phyloP scores from a whole-genome alignment of 345 rosid species.

The Excoecaria cochinchinensis region DNA sequence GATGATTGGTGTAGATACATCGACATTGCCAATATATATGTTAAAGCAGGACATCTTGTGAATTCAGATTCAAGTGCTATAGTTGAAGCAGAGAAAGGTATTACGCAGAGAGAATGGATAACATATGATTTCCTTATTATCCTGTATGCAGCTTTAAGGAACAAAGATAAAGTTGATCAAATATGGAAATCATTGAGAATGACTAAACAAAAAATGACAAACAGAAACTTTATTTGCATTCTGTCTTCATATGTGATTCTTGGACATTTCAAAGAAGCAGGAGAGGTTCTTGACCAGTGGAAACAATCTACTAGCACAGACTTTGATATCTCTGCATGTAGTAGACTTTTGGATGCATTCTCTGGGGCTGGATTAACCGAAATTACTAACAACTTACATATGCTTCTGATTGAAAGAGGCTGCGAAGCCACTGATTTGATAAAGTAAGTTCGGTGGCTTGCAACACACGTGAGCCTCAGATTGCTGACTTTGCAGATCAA shows the following conservation, averaged over 20 bases:
- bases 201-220: conserved; percentile 85
- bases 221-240: conserved; percentile 72
- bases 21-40: conserved; percentile 50
- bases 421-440: conserved; percentile 8
- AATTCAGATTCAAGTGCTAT: conserved; percentile 44
- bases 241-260: conserved; percentile 75
- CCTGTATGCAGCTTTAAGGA: conserved; percentile 67
- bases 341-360: conserved; percentile 55
- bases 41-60: conserved; percentile 49
- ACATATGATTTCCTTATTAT: conserved; percentile 83
- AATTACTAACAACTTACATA: conserved; percentile 42
- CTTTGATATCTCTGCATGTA: conserved; percentile 56
- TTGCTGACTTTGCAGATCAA: background rate
- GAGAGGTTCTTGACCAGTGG: conserved; percentile 78
- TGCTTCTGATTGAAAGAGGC: conserved; percentile 23
- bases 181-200: conserved; percentile 84
- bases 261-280: conserved; percentile 66
- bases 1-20: conserved; percentile 64
- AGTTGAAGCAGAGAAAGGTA: conserved; percentile 57
- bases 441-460: conserved; percentile 4
- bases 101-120: conserved; percentile 85
- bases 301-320: conserved; percentile 59
- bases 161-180: conserved; percentile 73
- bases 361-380: conserved; percentile 49
- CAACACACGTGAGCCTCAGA: background rate